Conservation (phyloP, 352 stramenopile species). For the Elongisporangium undulatum region DNA sequence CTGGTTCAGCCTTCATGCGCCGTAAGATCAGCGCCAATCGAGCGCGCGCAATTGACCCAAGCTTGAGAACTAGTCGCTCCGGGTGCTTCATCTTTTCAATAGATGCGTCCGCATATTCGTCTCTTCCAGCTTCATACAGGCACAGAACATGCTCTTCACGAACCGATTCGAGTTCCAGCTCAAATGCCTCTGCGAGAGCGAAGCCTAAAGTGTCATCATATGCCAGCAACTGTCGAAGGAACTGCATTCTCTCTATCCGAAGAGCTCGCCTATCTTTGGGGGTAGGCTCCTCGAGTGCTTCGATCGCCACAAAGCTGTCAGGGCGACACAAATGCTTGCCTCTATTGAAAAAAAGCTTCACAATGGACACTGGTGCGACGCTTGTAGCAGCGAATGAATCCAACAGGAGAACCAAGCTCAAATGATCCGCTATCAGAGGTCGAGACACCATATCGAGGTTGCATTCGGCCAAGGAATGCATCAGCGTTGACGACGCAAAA, state of each 20-base stretch:
- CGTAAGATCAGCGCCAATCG: constrained; percentile 66
- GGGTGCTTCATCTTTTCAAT: constrained; percentile 70
- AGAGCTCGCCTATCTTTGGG: constrained; percentile 2
- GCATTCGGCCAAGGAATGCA: constrained; percentile 37
- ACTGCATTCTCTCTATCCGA: constrained; percentile 8
- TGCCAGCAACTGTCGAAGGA: constrained; percentile 67
- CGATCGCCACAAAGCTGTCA: constrained; percentile 42
- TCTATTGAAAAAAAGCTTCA: constrained; percentile 51
- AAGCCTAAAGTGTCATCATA: constrained; percentile 63
- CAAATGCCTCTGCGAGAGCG: constrained; percentile 66
- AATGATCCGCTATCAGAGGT: constrained; percentile 48
- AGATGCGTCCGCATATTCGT: constrained; percentile 62
- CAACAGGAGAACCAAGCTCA: constrained; percentile 72
- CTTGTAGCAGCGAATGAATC: constrained; percentile 74
- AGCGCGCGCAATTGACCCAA: constrained; percentile 68
- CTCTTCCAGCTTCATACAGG: constrained; percentile 71
- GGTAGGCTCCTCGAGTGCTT: constrained; percentile 37
- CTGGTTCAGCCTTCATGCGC: constrained; percentile 69
- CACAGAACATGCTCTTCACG: constrained; percentile 79
- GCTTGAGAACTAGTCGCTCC: constrained; percentile 44
- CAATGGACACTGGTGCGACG: constrained; percentile 65
- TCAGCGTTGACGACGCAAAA: constrained; percentile 37
- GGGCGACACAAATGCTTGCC: constrained; percentile 49
- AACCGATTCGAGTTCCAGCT: constrained; percentile 64
- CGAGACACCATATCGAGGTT: constrained; percentile 31